phyloP scores from a whole-genome alignment of 805 yeast genomes.

The Debaryomyces prosopidis region DNA sequence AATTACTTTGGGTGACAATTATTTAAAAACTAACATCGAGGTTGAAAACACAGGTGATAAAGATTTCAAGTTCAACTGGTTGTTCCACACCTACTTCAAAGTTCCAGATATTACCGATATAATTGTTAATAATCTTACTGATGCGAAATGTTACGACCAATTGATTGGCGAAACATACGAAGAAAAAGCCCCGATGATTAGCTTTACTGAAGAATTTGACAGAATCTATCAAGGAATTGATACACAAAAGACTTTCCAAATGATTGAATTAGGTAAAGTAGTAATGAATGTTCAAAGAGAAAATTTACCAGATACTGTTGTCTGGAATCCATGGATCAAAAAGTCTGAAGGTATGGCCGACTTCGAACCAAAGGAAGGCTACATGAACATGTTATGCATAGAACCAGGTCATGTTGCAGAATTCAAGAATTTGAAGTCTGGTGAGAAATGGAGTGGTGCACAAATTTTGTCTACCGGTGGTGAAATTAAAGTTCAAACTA shows the following conservation, averaged over 20 bases:
- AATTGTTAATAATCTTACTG: conserved; percentile 75
- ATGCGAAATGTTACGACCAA: conserved; percentile 75
- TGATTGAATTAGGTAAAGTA: conserved; percentile 71
- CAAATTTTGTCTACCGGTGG: conserved; percentile 63
- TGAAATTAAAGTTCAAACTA: conserved; percentile 59
- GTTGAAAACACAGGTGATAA: conserved; percentile 69
- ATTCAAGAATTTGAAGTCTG: conserved; percentile 64
- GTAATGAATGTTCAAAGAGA: conserved; percentile 64
- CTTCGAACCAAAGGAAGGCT: conserved; percentile 84
- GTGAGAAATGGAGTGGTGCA: conserved; percentile 71
- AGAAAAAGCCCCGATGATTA: conserved; percentile 74
- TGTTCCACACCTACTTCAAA: conserved; percentile 86
- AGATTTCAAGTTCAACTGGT: conserved; percentile 84
- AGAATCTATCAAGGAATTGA: conserved; percentile 72
- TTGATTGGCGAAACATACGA: conserved; percentile 58
- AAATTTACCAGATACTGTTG: conserved; percentile 72
- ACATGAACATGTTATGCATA: conserved; percentile 84
- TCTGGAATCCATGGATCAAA: conserved; percentile 97
- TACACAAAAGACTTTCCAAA: conserved; percentile 56
- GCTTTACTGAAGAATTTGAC: conserved; percentile 79
- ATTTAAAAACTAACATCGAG: conserved; percentile 68
- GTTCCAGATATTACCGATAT: conserved; percentile 78
- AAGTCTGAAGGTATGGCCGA: conserved; percentile 84
- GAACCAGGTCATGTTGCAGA: conserved; percentile 90
- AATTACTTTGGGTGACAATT: conserved; percentile 57